Evolutionary conservation across 1,284 basidiomycete genomes (phyloP), one percentile per base, ranked within the genome.

Genomic region (Moesziomyces globuligerus): DNA sequence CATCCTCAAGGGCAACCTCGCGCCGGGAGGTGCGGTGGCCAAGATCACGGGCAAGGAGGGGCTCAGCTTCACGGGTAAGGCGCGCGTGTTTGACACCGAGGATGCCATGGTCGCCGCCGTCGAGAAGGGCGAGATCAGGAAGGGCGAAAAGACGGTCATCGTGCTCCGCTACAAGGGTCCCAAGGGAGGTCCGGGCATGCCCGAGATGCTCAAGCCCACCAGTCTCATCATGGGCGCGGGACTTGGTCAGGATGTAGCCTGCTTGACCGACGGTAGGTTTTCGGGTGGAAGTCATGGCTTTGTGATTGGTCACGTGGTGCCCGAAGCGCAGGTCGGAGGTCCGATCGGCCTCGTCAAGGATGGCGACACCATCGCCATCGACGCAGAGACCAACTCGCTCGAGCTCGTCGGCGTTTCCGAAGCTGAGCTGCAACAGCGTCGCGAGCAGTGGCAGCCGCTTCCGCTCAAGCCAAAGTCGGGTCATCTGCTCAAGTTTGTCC

Each of bases 251-350:
- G 90, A 91, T 55, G 94, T 94, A 3, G 94, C 94, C 1, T 88
- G 96, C 68, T 88, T 98, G 72, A 98, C 95, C 0, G 95, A 98
- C 83, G 95, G 95, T 44, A 88, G 95, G 39, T 98, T 98, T 87
- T 93, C 91, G 25, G 95, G 94, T 54, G 93, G 91, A 4, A 66
- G 68, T 32, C 80, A 81, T 56, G 78, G 79, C n/a, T 95, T 95
- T 85, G 90, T 90, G 75, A 91, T 94, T 59, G 93, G 93, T 3
- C 93, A 96, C 78, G 91, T 96, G 72, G 92, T 93, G 3, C 95
- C 95, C 25, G 92, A 94, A 82, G 92, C 92, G 6, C 91, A 92
- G 80, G 89, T 90, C 24, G 93, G 93, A 36, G 93, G 93, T 2
- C 91, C 93, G 4, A 95, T 96, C 78, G 93, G 90, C 11, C 87